Evolutionary conservation across 1,139 yeast genomes (phyloP), one percentile per base, ranked within the genome.

Genomic region (Taiozyma sp.): DNA sequence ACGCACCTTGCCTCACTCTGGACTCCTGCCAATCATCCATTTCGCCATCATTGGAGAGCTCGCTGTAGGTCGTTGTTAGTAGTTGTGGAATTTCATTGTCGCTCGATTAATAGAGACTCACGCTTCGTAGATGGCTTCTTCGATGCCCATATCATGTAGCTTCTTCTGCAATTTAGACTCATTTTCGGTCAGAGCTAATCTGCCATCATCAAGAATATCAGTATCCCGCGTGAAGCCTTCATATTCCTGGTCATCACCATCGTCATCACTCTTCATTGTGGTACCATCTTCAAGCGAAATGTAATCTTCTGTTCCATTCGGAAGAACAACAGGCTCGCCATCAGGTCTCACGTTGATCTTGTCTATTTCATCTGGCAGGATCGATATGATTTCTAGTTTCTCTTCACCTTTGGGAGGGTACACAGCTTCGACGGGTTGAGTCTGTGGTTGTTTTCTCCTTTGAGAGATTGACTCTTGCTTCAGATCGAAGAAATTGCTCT

Each of bases 61-160:
- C 65, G 8, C 56, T 50, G 29, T 60, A 61, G 48, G 58, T 52
- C 5, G 67, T 70, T 14, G 62, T 56, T 41, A 65, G 62, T 58
- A 69, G 57, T 44, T 61, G 60, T 19, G 22, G 56, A 49, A 49
- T 67, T 68, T 54, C 64, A 65, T 30, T 4, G 8, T 19, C 22
- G 12, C 16, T 19, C 27, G 10, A 29, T 27, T 28, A n/a, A 30
- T 2, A 22, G 69, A 32, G 48, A 45, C 70, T 68, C 51, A 65
- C 65, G 68, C 63, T 22, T 66, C 68, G 38, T 67, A 65, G 4
- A 74, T 57, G 0, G 76, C 75, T 32, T 66, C 69, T 45, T 70
- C 70, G 43, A 77, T 75, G 44, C 74, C 78, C 51, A 68, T 63
- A 19, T 68, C 59, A n/a, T 61, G 55, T 43, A 59, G 46, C 36